Conservation (phyloP, 768 basidiomycete species). For the Strobilomyces echinocephalus region DNA sequence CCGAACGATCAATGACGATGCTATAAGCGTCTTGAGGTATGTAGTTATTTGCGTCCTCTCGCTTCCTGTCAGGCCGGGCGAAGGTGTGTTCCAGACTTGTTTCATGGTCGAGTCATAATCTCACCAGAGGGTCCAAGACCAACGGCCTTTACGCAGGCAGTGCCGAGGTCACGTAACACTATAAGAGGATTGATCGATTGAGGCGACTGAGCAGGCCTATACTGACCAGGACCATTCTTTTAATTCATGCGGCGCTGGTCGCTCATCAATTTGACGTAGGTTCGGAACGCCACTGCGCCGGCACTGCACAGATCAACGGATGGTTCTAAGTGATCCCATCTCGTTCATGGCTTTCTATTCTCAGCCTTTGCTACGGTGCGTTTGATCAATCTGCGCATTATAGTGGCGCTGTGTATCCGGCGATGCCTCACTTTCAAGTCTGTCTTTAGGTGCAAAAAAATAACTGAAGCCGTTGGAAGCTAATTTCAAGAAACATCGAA, state of each 20-base stretch:
- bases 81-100: no score
- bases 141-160: no score
- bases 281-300: not conserved
- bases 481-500: not conserved
- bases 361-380: not conserved
- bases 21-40: no score
- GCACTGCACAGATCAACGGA: not conserved
- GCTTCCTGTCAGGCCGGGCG: no score
- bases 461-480: not conserved
- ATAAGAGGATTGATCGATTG: no score
- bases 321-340: not conserved
- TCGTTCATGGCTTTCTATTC: not conserved
- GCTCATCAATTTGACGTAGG: not conserved
- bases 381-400: not conserved
- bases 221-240: not conserved
- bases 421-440: not conserved
- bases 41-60: no score
- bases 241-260: not conserved
- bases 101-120: no score
- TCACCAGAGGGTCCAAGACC: no score
- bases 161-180: no score
- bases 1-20: no score
- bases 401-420: not conserved
- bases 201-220: not conserved
- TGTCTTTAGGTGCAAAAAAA: not conserved